These are phyloP conservation scores for Yarrowia sp. DNA, from an alignment of 805 yeast species.

Conservation along the genomic window DNA sequence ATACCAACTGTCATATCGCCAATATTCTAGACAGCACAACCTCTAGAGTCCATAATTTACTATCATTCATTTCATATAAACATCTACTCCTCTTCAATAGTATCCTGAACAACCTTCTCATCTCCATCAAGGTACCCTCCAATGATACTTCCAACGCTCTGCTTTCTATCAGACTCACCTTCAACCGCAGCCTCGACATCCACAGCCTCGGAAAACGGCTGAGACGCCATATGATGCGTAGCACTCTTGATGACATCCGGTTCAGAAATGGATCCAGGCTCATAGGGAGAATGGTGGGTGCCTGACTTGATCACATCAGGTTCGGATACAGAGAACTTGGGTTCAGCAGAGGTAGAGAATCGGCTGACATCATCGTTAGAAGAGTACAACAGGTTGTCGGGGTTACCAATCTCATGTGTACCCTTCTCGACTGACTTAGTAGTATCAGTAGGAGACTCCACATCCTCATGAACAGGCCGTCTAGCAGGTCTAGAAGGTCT, in stretches of 20 bases:
- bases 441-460: neutral
- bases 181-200: conserved; percentile 1
- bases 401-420: neutral
- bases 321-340: neutral
- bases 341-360: neutral
- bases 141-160: conserved; percentile 1
- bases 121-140: neutral
- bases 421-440: neutral
- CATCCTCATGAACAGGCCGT: neutral
- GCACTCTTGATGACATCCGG: conserved; percentile 8
- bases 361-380: neutral
- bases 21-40: too few species aligned
- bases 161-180: neutral
- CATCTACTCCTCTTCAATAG: neutral
- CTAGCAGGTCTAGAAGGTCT: neutral
- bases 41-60: too few species aligned
- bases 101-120: neutral
- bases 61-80: neutral
- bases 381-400: neutral
- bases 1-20: too few species aligned
- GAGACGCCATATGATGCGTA: neutral
- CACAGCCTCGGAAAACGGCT: neutral
- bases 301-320: conserved; percentile 6
- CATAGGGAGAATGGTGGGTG: conserved; percentile 3
- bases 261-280: neutral